phyloP scores from a whole-genome alignment of 1,139 yeast genomes.

The Saccharomyces hybrid region DNA sequence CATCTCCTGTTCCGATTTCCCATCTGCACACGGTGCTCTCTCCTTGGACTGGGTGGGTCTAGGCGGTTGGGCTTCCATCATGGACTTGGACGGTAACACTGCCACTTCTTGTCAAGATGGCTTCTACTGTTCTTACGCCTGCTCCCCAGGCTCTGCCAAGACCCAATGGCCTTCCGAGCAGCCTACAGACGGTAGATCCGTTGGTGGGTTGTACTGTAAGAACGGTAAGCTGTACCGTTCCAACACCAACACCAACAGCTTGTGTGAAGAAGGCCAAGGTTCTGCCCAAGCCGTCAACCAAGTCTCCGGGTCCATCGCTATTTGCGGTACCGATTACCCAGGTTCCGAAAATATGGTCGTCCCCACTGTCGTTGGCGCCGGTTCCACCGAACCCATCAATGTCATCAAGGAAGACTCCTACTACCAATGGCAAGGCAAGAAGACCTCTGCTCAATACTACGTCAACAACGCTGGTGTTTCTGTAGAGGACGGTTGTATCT shows the following conservation, averaged over 20 bases:
- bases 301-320: slow-evolving; percentile 59
- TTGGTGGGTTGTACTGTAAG: slow-evolving; percentile 83
- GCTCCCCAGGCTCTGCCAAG: slow-evolving; percentile 94
- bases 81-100: slow-evolving; percentile 57
- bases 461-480: slow-evolving; percentile 94
- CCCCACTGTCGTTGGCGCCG: slow-evolving; percentile 76
- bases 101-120: slow-evolving; percentile 71
- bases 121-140: slow-evolving; percentile 90
- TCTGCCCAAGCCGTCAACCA: slow-evolving; percentile 64
- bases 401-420: slow-evolving; percentile 72
- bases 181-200: slow-evolving; percentile 79
- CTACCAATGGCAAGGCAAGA: slow-evolving; percentile 74
- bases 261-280: slow-evolving; percentile 79
- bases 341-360: slow-evolving; percentile 97
- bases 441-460: slow-evolving; percentile 91
- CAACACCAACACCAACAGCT: slow-evolving; percentile 50
- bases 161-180: slow-evolving; percentile 90
- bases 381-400: slow-evolving; percentile 56
- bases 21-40: slow-evolving; percentile 86
- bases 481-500: slow-evolving; percentile 80
- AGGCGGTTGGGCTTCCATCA: slow-evolving; percentile 89
- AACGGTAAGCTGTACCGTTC: slow-evolving; percentile 74
- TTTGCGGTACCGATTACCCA: slow-evolving; percentile 97
- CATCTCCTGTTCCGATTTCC: slow-evolving; percentile 67
- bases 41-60: slow-evolving; percentile 69